A percentile compares a stretch with the other conserved stretches of the same genome.
These are phyloP conservation scores for Phytopythium chamaehyphon DNA, from an alignment of 352 stramenopile species.

Conservation along the genomic window DNA sequence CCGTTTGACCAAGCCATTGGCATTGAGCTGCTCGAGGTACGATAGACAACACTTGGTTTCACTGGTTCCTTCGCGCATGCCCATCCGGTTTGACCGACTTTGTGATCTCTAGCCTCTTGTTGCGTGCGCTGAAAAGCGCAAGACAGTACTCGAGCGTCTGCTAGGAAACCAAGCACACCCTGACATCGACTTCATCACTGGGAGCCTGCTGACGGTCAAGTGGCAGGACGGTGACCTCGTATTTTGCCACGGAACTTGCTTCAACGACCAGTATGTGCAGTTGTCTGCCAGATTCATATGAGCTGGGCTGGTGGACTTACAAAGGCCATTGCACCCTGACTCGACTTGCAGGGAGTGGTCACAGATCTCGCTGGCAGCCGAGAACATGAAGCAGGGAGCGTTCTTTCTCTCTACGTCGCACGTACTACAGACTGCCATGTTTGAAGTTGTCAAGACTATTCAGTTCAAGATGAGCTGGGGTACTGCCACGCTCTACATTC, in stretches of 20 bases:
- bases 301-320: background rate
- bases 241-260: slow-evolving; percentile 85
- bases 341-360: slow-evolving; percentile 52
- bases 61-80: too few relatives aligned
- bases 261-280: slow-evolving; percentile 63
- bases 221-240: slow-evolving; percentile 78
- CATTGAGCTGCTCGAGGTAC: slow-evolving; percentile 73
- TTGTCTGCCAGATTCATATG: background rate
- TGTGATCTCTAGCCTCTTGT: slow-evolving; percentile 45
- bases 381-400: slow-evolving; percentile 81
- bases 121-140: slow-evolving; percentile 71
- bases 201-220: slow-evolving; percentile 51
- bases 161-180: slow-evolving; percentile 30
- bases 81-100: background rate
- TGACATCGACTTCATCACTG: slow-evolving; percentile 76
- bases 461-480: slow-evolving; percentile 85
- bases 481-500: slow-evolving; percentile 75
- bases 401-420: slow-evolving; percentile 85
- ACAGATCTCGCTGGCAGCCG: slow-evolving; percentile 70
- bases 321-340: background rate
- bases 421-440: slow-evolving; percentile 68
- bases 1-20: slow-evolving; percentile 81
- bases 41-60: background rate
- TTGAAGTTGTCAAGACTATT: slow-evolving; percentile 75
- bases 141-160: slow-evolving; percentile 41